Base-by-base conservation (phyloP, 345 rosid species). In the Corymbia maculata region DNA sequence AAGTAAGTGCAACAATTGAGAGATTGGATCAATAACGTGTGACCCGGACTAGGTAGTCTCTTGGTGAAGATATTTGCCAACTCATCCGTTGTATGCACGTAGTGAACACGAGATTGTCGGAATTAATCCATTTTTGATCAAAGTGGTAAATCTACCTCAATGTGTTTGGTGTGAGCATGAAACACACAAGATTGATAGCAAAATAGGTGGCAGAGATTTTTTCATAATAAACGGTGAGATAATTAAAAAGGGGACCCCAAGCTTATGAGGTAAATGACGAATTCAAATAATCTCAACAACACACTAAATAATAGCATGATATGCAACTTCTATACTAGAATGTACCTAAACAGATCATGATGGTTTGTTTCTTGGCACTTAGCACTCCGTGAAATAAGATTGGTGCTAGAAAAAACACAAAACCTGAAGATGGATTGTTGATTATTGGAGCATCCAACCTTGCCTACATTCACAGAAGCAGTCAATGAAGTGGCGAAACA, bases 351-450 rank as follows among this genome's bases (percentile, higher is more conserved):
- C n/a, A 26, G 61, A 26, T 11, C 26, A 55, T 55, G 26, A 55
- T 55, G 61, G 61, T 26, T 55, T 55, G 61, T 26, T 21, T 55
- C 61, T 55, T 1, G 1, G 28, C 12, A 8, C 28, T 22, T 0
- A 26, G 28, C 12, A 8, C 28, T 22, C 1, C 61, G 24, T 21
- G 28, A 11, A 55, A 55, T 28, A 55, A 55, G 61, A 55, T 55
- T 55, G 13, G 61, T 55, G 28, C 22, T 4, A 8, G 22, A 21
- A 55, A 21, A 55, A 22, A 55, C 28, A 55, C 61, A 22, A 55
- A 55, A 22, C 1, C 6, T 0, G 0, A 4, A 55, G 21, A 9
- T 55, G 2, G 6, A 22, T 0, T 0, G 1, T 55, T 21, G 28
- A 4, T 12, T 55, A 22, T 55, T 28, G 22, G 21, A 55, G 61